phyloP scores from a whole-genome alignment of 2,329 filamentous ascomycete genomes.

The Lecanicillium sp. region DNA sequence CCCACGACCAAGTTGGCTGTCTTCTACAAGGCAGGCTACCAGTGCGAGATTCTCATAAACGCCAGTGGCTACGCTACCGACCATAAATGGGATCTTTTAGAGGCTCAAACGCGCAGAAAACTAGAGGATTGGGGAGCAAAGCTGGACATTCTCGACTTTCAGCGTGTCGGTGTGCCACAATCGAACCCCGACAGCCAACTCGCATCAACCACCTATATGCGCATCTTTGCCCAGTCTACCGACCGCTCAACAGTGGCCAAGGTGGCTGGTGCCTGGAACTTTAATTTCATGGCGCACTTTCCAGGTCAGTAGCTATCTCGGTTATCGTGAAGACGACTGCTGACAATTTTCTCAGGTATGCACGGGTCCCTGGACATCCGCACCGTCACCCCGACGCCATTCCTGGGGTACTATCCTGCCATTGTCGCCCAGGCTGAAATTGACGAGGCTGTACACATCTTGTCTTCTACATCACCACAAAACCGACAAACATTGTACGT shows the following conservation, averaged over 20 bases:
- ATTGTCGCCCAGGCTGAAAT: constrained; percentile 20
- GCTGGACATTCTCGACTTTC: constrained; percentile 28
- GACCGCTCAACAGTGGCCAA: constrained; percentile 16
- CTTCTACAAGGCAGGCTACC: constrained; percentile 39
- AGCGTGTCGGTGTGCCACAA: constrained; percentile 28
- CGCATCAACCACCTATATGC: constrained; percentile 34
- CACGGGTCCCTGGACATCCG: constrained; percentile 33
- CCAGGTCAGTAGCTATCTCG: constrained; percentile 12
- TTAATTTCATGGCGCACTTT: too few species aligned
- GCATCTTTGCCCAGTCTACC: constrained; percentile 33
- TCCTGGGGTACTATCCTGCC: constrained; percentile 15
- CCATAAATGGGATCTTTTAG: constrained; percentile 41
- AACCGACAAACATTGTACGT: too few species aligned
- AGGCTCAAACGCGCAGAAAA: constrained; percentile 25
- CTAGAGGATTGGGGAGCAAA: too few species aligned
- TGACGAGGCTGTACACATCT: constrained; percentile 19
- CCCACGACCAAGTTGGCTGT: constrained; percentile 45
- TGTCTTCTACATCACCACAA: neutral
- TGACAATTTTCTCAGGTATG: constrained; percentile 30
- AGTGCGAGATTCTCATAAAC: constrained; percentile 29
- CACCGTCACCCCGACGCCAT: constrained; percentile 22
- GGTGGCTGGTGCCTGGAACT: too few species aligned
- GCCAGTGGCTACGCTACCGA: too few species aligned
- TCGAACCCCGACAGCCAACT: constrained; percentile 30
- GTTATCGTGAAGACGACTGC: too few species aligned